These are phyloP conservation scores for Leersia perrieri DNA, from an alignment of 176 grass and related monocot species.

Conservation along the genomic window DNA sequence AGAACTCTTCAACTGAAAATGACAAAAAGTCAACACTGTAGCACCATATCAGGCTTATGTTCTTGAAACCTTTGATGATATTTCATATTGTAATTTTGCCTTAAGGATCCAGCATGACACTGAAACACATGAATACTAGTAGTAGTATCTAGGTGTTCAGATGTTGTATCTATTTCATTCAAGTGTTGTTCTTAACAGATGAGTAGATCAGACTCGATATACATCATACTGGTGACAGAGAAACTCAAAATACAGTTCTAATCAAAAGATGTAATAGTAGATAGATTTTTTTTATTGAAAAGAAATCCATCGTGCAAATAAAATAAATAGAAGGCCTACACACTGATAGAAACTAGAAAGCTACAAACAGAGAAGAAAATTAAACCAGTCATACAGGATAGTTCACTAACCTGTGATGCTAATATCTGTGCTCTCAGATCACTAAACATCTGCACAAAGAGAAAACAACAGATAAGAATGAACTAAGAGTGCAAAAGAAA, in stretches of 20 bases:
- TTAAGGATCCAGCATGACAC: not conserved
- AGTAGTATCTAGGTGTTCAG: not conserved
- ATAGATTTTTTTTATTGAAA: slow-evolving; percentile 3
- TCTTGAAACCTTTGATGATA: not conserved
- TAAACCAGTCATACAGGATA: slow-evolving; percentile 10
- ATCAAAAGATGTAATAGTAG: not conserved
- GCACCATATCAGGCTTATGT: not conserved
- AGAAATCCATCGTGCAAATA: not conserved
- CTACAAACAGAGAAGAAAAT: slow-evolving; percentile 6
- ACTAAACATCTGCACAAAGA: slow-evolving; percentile 77
- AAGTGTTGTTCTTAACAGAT: not conserved
- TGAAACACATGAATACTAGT: not conserved
- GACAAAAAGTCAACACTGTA: not conserved
- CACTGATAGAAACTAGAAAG: not conserved
- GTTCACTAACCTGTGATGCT: slow-evolving; percentile 79
- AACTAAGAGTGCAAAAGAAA: not conserved
- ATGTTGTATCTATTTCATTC: slow-evolving; percentile 8
- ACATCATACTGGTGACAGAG: not conserved
- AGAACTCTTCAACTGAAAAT: not conserved
- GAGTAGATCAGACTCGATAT: slow-evolving; percentile 1
- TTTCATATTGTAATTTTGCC: slow-evolving; percentile 8
- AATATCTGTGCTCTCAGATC: slow-evolving; percentile 88
- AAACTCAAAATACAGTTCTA: slow-evolving; percentile 7
- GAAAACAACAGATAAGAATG: slow-evolving; percentile 17
- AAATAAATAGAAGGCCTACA: not conserved